A percentile compares a stretch with the other conserved stretches of the same genome.
These are phyloP conservation scores for Pharus latifolius DNA, from an alignment of 176 grass and related monocot genomes.

Conservation along the genomic window DNA sequence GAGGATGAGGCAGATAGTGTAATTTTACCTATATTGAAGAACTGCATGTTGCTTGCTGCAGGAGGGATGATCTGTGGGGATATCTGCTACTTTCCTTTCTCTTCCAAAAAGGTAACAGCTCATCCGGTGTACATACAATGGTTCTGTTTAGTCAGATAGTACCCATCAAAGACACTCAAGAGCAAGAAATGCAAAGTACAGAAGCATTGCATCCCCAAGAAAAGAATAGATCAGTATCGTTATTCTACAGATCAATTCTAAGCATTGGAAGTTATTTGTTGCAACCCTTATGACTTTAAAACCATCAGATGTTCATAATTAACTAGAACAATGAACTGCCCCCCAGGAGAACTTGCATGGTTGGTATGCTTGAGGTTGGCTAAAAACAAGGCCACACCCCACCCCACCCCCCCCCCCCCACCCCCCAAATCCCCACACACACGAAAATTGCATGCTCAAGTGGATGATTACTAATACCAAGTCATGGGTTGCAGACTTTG, in stretches of 20 bases:
- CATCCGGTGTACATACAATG: conserved; percentile 84
- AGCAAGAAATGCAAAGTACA: neutral
- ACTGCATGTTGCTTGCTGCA: conserved; percentile 97
- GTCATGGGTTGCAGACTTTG: too few relatives aligned
- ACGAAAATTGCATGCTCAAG: too few relatives aligned
- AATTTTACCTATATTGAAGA: conserved; percentile 29
- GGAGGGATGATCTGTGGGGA: conserved; percentile 92
- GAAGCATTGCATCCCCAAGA: neutral
- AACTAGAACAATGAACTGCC: too few relatives aligned
- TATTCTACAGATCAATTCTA: neutral
- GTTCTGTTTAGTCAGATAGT: conserved; percentile 47
- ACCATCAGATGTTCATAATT: too few relatives aligned
- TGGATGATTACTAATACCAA: too few relatives aligned
- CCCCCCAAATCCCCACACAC: too few relatives aligned
- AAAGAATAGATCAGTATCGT: neutral
- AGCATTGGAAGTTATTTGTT: neutral
- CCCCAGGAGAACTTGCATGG: too few relatives aligned
- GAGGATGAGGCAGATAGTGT: neutral
- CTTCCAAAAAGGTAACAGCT: conserved; percentile 93
- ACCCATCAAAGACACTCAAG: conserved; percentile 10
- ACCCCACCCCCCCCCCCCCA: too few relatives aligned
- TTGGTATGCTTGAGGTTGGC: too few relatives aligned
- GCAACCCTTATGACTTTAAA: too few relatives aligned
- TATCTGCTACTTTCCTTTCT: conserved; percentile 84
- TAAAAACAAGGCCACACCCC: too few relatives aligned